A percentile compares a stretch with the other conserved stretches of the same genome.
phyloP scores from a whole-genome alignment of 768 basidiomycete species.

The Lactarius evosmus region DNA sequence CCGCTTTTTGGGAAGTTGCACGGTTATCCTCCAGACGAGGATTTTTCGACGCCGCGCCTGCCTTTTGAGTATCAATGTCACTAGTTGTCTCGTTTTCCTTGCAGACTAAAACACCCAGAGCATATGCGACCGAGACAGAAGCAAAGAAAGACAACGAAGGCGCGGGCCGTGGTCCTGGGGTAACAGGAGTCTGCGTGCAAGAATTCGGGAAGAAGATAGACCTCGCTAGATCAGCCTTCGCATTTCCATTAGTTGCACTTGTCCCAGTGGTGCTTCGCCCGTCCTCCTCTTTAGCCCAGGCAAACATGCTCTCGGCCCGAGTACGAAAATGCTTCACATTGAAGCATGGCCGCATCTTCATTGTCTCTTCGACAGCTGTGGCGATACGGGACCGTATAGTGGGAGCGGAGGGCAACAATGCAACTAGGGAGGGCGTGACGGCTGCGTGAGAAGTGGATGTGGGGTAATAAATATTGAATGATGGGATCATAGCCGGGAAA shows the following conservation, averaged over 20 bases:
- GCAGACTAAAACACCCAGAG: constrained; percentile 24
- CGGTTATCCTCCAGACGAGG: constrained; percentile 26
- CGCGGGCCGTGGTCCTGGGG: neutral
- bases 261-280: constrained; percentile 15
- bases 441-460: constrained; percentile 28
- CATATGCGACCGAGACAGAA: constrained; percentile 26
- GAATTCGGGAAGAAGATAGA: constrained; percentile 24
- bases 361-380: constrained; percentile 40
- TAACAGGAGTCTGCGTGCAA: neutral
- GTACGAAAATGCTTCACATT: constrained; percentile 47
- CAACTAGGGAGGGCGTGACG: constrained; percentile 41
- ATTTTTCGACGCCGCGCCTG: constrained; percentile 14
- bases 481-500: constrained; percentile 25
- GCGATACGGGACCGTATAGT: constrained; percentile 40
- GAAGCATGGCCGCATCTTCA: constrained; percentile 50
- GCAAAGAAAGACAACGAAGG: constrained; percentile 30
- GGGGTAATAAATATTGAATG: constrained; percentile 26
- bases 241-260: constrained; percentile 7
- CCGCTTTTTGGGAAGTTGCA: constrained; percentile 8
- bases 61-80: constrained; percentile 19
- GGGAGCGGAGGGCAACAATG: constrained; percentile 41
- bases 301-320: constrained; percentile 45
- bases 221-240: constrained; percentile 26
- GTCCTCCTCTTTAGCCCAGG: constrained; percentile 39
- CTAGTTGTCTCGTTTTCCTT: constrained; percentile 25